These are phyloP conservation scores for Sphagnum fallax DNA, from an alignment of 228 moss, liverwort and hornwort genomes.

Conservation along the genomic window DNA sequence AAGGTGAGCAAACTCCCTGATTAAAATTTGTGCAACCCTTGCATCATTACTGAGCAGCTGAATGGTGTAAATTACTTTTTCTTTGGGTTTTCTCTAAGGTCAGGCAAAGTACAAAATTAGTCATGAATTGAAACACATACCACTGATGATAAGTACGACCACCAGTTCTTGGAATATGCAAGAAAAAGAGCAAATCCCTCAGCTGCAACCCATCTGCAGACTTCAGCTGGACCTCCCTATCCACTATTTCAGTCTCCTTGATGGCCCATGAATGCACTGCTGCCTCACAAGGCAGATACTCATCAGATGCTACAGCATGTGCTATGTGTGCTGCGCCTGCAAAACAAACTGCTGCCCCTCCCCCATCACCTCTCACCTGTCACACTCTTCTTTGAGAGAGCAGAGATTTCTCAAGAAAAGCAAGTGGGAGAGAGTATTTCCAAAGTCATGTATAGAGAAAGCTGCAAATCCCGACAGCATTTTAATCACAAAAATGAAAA, in stretches of 20 bases:
- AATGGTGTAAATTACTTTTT: too few species aligned
- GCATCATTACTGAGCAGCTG: too few species aligned
- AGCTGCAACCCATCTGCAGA: slow-evolving; percentile 22
- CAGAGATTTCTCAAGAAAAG: too few species aligned
- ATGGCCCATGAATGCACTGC: slow-evolving; percentile 35
- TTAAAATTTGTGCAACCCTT: too few species aligned
- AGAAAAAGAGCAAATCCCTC: slow-evolving; percentile 71
- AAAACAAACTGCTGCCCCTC: slow-evolving; percentile 17
- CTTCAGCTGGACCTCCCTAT: slow-evolving; percentile 15
- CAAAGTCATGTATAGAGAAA: too few species aligned
- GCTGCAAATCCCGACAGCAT: too few species aligned
- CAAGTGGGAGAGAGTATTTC: too few species aligned
- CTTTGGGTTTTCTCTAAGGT: too few species aligned
- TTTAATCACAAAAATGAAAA: too few species aligned
- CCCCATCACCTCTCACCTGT: not conserved
- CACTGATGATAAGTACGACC: slow-evolving; percentile 92
- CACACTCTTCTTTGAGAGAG: too few species aligned
- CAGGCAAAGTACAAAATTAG: not conserved
- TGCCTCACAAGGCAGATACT: slow-evolving; percentile 31
- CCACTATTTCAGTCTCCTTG: slow-evolving; percentile 22
- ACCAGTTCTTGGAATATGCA: slow-evolving; percentile 96
- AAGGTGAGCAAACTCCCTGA: too few species aligned
- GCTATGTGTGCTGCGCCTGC: slow-evolving; percentile 6
- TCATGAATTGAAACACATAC: slow-evolving; percentile 15
- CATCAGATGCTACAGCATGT: slow-evolving; percentile 11